phyloP scores from a whole-genome alignment of 148 eudicot genomes.

The Rhododendron kiyosumense region DNA sequence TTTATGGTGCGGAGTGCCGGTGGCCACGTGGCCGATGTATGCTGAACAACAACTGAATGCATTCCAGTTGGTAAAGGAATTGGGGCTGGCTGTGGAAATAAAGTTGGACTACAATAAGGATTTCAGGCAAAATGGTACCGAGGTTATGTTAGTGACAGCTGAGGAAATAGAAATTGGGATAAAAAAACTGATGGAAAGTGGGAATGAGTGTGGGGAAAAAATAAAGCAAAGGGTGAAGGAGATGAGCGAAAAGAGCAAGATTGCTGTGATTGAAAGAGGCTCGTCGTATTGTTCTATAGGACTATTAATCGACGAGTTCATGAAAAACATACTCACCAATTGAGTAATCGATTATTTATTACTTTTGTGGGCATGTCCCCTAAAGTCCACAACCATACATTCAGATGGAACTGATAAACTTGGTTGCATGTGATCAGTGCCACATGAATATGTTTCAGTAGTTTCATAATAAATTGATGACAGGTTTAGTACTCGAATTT shows the following conservation, averaged over 20 bases:
- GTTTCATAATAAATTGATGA: too few relatives aligned
- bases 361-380: too few relatives aligned
- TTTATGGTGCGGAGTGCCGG: slow-evolving; percentile 28
- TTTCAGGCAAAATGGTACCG: neutral
- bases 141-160: slow-evolving; percentile 20
- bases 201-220: neutral
- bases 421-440: too few relatives aligned
- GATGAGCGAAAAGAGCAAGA: slow-evolving; percentile 19
- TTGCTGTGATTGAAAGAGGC: slow-evolving; percentile 22
- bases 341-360: too few relatives aligned
- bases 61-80: slow-evolving; percentile 18
- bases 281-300: slow-evolving; percentile 16
- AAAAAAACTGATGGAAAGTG: slow-evolving; percentile 14
- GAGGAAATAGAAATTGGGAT: slow-evolving; percentile 23
- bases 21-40: slow-evolving; percentile 28
- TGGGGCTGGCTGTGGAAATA: slow-evolving; percentile 24
- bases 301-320: slow-evolving; percentile 15
- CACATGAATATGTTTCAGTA: too few relatives aligned
- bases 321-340: neutral
- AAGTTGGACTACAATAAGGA: slow-evolving; percentile 17
- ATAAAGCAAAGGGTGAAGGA: slow-evolving; percentile 7
- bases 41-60: slow-evolving; percentile 31
- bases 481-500: too few relatives aligned
- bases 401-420: too few relatives aligned
- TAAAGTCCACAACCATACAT: too few relatives aligned